phyloP scores from a whole-genome alignment of 176 grass and related monocot species.

The Zizania latifolia region DNA sequence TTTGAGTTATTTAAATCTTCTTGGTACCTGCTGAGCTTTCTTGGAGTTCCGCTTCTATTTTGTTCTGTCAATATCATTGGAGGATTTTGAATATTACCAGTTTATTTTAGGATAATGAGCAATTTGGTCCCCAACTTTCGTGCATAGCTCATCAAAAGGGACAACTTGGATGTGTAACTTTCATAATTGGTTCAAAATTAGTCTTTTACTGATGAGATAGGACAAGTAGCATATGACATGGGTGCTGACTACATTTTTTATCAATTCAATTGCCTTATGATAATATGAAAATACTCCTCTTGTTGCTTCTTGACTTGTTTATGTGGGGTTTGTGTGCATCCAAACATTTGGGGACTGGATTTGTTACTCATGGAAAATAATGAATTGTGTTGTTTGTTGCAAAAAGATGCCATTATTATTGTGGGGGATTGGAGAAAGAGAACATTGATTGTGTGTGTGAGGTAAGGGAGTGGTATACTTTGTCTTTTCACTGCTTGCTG shows the following conservation, averaged over 20 bases:
- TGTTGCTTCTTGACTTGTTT: not conserved
- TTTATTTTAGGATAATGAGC: not conserved
- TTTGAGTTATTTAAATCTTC: conserved; percentile 4
- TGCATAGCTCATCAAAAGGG: not conserved
- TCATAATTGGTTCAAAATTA: not conserved
- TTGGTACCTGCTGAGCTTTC: not conserved
- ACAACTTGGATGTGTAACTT: not conserved
- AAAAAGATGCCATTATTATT: too few species aligned
- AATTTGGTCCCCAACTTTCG: not conserved
- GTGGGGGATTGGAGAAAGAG: too few species aligned
- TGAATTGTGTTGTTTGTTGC: not conserved
- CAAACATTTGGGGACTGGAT: not conserved
- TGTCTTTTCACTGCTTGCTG: not conserved
- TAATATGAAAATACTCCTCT: not conserved
- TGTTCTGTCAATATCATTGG: not conserved
- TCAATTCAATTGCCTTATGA: not conserved
- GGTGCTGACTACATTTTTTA: not conserved
- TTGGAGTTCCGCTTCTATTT: not conserved
- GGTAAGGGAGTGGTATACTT: not conserved
- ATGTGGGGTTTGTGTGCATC: not conserved
- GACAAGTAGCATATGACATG: not conserved
- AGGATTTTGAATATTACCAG: not conserved
- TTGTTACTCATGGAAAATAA: not conserved
- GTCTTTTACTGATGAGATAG: too few species aligned
- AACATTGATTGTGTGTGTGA: not conserved